A percentile compares a stretch with the other conserved stretches of the same genome.
phyloP scores from a whole-genome alignment of 2,329 filamentous ascomycete genomes.

The Bertia moriformis region DNA sequence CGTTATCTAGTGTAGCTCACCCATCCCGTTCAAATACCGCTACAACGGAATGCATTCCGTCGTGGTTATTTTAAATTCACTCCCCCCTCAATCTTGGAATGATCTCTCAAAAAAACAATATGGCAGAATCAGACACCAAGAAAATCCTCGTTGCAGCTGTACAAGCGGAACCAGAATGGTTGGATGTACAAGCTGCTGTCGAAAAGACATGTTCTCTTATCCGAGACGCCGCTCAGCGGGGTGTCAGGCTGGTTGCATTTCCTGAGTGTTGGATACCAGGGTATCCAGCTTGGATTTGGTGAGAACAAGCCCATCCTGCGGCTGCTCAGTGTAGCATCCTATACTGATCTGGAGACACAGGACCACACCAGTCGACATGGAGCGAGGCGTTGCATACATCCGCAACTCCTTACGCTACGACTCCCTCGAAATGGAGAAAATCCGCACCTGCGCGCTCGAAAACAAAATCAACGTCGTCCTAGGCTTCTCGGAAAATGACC shows the following conservation, averaged over 20 bases:
- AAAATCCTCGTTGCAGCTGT: slow-evolving; percentile 24
- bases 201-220: slow-evolving; percentile 32
- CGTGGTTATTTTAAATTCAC: too few relatives aligned
- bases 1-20: too few relatives aligned
- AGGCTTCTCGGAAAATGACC: background rate
- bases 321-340: background rate
- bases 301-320: slow-evolving; percentile 2
- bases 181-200: slow-evolving; percentile 29
- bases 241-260: slow-evolving; percentile 30
- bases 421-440: background rate
- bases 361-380: slow-evolving; percentile 14
- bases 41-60: too few relatives aligned
- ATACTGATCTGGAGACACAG: slow-evolving; percentile 7
- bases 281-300: slow-evolving; percentile 27
- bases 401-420: background rate
- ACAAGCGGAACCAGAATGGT: slow-evolving; percentile 37
- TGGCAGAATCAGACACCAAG: background rate
- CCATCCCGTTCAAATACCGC: too few relatives aligned
- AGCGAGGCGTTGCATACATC: slow-evolving; percentile 14
- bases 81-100: too few relatives aligned
- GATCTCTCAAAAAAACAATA: too few relatives aligned
- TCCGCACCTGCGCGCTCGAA: background rate
- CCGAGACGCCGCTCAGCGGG: slow-evolving; percentile 26
- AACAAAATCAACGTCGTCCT: background rate
- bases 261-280: slow-evolving; percentile 27